Conservation (phyloP, 495 filamentous ascomycete genomes). For the Evernia prunastri region DNA sequence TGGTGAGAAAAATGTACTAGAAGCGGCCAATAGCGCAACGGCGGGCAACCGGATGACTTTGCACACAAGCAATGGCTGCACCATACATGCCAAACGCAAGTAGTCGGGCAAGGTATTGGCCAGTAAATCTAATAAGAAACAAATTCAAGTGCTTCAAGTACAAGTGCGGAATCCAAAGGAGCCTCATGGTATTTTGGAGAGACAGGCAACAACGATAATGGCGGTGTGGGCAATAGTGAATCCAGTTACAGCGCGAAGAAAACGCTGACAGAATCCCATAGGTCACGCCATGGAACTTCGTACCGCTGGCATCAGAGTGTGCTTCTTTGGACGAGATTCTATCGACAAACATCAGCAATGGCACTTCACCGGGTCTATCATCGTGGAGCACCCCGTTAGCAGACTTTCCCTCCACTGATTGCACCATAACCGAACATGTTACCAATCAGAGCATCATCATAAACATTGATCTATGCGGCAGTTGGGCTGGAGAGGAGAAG, state of each 20-base stretch:
- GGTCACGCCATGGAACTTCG: too few species aligned
- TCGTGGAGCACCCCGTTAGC: neutral
- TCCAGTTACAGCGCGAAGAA: too few species aligned
- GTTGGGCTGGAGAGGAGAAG: neutral
- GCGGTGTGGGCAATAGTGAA: too few species aligned
- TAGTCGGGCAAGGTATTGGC: neutral
- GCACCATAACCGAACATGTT: neutral
- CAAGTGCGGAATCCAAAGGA: too few species aligned
- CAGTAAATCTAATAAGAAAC: too few species aligned
- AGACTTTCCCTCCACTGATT: neutral
- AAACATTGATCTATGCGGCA: neutral
- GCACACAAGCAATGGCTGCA: neutral
- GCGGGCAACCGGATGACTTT: neutral
- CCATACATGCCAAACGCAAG: neutral
- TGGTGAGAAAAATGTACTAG: too few species aligned
- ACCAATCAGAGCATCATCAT: neutral
- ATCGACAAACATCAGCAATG: neutral
- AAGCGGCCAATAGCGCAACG: neutral
- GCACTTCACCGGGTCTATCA: neutral
- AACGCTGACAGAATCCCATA: too few species aligned
- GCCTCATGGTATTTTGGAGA: too few species aligned
- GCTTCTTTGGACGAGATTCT: neutral
- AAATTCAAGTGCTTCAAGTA: too few species aligned
- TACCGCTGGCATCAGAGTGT: neutral
- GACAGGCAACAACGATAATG: too few species aligned